A percentile compares a stretch with the other conserved stretches of the same genome.
phyloP scores from a whole-genome alignment of 1,139 yeast genomes.

The Zygosaccharomyces sapae region DNA sequence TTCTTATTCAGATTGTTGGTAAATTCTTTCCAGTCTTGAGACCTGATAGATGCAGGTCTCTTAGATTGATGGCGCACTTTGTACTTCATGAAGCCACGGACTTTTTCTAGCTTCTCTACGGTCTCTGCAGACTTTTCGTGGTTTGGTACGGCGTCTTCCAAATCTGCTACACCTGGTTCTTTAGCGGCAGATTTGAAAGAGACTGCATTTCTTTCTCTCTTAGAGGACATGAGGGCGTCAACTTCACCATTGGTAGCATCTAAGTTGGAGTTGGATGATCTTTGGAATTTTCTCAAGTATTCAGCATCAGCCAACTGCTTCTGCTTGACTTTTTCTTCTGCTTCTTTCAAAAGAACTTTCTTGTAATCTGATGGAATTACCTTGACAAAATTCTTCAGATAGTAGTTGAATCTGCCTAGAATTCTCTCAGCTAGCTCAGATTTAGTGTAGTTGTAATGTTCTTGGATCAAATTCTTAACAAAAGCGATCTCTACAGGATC shows the following conservation, averaged over 20 bases:
- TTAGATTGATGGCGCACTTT: slow-evolving; percentile 84
- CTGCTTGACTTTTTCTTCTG: slow-evolving; percentile 48
- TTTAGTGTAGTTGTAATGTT: slow-evolving; percentile 90
- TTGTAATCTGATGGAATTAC: slow-evolving; percentile 91
- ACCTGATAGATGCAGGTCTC: slow-evolving; percentile 71
- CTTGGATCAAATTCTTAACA: slow-evolving; percentile 88
- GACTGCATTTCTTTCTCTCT: slow-evolving; percentile 44
- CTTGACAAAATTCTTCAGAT: slow-evolving; percentile 85
- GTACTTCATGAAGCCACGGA: slow-evolving; percentile 90
- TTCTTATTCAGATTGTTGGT: slow-evolving; percentile 76
- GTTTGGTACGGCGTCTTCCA: slow-evolving; percentile 84
- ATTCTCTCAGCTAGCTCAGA: slow-evolving; percentile 86
- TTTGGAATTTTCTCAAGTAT: slow-evolving; percentile 49
- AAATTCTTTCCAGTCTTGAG: slow-evolving; percentile 90
- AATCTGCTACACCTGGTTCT: slow-evolving; percentile 85
- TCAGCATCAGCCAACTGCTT: slow-evolving; percentile 53
- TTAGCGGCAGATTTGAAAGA: slow-evolving; percentile 42
- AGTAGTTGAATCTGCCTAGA: slow-evolving; percentile 79
- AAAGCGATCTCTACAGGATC: slow-evolving; percentile 94
- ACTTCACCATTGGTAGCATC: slow-evolving; percentile 88
- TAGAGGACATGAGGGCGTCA: slow-evolving; percentile 40
- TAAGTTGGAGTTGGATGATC: slow-evolving; percentile 70
- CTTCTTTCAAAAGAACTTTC: slow-evolving; percentile 79
- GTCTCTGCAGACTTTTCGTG: slow-evolving; percentile 59
- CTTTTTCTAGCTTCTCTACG: slow-evolving; percentile 49